Conservation (phyloP, 345 rosid genomes). For the Linum tenue region DNA sequence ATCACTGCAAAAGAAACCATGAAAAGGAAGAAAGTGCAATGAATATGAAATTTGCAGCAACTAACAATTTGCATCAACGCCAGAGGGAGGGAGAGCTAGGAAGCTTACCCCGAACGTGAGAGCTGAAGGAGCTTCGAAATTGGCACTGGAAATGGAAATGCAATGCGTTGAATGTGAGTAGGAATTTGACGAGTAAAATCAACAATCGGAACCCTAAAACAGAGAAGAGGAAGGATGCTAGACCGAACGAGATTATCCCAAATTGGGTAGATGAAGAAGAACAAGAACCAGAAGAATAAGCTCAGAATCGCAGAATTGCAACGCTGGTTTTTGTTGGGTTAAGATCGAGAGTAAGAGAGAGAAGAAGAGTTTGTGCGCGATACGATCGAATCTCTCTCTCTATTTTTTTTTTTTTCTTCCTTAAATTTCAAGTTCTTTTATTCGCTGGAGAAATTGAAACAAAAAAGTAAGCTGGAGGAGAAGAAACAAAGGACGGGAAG, state of each 20-base stretch:
- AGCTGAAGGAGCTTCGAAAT: neutral
- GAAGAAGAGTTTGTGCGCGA: neutral
- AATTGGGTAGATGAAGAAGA: neutral
- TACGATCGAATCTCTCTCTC: conserved; percentile 19
- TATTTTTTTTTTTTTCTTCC: neutral
- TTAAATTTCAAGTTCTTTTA: no score
- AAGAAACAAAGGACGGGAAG: neutral
- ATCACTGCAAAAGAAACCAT: conserved; percentile 7
- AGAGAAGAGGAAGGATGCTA: neutral
- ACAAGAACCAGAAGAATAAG: neutral
- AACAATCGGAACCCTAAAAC: neutral
- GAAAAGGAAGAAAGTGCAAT: neutral
- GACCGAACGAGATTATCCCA: neutral
- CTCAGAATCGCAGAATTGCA: neutral
- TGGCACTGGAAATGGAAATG: neutral
- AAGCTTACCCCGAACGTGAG: conserved; percentile 1
- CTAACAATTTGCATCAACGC: neutral
- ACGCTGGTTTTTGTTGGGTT: neutral
- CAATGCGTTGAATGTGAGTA: neutral
- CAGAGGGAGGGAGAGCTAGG: no score
- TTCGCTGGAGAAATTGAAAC: neutral
- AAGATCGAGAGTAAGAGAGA: conserved; percentile 15
- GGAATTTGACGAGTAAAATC: neutral
- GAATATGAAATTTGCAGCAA: no score
- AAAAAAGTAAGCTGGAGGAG: neutral